Conservation (phyloP, 2,329 filamentous ascomycete species). For the Fusarium virguliforme region DNA sequence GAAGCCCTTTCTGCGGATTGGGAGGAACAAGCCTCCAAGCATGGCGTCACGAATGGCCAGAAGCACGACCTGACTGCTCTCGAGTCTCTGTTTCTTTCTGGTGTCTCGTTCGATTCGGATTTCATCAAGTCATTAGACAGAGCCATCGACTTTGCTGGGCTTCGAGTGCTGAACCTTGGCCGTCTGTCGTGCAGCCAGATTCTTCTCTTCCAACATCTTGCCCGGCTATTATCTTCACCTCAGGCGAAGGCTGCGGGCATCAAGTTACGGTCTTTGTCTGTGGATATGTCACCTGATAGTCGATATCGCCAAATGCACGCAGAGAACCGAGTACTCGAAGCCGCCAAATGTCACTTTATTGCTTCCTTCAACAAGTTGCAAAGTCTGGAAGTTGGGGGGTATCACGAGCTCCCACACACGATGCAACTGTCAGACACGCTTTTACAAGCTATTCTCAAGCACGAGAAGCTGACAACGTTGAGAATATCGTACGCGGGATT, state of each 20-base stretch:
- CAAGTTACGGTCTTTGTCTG: background rate
- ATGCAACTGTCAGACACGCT: background rate
- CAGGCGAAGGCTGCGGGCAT: background rate
- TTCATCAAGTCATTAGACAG: fast-evolving
- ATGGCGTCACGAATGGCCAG: background rate
- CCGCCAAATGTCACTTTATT: slow-evolving; percentile 21
- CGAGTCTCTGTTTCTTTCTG: background rate
- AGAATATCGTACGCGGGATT: background rate
- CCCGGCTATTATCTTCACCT: background rate
- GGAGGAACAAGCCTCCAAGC: background rate
- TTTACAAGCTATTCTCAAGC: background rate
- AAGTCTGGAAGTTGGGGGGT: background rate
- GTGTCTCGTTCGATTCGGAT: fast-evolving
- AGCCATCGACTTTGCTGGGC: slow-evolving; percentile 20
- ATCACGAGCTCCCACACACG: background rate
- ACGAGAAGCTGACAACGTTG: background rate
- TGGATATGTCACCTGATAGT: background rate
- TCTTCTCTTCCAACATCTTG: slow-evolving; percentile 10
- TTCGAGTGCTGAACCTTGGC: slow-evolving; percentile 1
- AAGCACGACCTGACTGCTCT: slow-evolving; percentile 1
- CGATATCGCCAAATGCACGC: fast-evolving
- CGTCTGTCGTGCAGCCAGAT: fast-evolving
- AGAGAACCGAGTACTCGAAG: background rate
- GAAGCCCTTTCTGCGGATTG: background rate
- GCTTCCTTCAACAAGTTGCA: slow-evolving; percentile 15